Percentiles rank a stretch among this genome's conserved stretches.
These are phyloP conservation scores for Didymella sp. DNA, from an alignment of 2,329 filamentous ascomycete species.

Conservation along the genomic window DNA sequence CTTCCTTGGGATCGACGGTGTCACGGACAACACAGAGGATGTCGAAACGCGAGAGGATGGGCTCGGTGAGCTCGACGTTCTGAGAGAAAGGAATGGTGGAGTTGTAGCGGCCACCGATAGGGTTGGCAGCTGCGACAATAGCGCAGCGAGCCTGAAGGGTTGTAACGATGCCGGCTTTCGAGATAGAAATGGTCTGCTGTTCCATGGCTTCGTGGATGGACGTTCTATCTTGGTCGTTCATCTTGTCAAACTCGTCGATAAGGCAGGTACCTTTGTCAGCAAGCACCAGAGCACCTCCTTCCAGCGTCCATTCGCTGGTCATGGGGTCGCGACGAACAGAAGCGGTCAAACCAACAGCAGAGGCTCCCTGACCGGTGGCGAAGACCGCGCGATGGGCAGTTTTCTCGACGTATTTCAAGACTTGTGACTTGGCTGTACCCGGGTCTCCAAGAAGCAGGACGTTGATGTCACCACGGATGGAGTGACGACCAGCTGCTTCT, in stretches of 20 bases:
- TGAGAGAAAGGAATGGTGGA: conserved; percentile 93
- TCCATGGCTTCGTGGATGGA: conserved; percentile 99
- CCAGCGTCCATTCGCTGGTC: conserved; percentile 96
- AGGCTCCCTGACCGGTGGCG: conserved; percentile 95
- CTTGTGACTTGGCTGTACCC: conserved; percentile 96
- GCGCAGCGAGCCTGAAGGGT: conserved; percentile 95
- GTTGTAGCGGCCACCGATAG: conserved; percentile 95
- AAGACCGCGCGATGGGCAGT: conserved; percentile 97
- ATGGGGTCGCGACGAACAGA: conserved; percentile 94
- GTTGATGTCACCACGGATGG: conserved; percentile 97
- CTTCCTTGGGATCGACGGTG: conserved; percentile 88
- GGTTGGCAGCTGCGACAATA: conserved; percentile 96
- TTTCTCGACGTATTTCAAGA: conserved; percentile 97
- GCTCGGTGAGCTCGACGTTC: conserved; percentile 96
- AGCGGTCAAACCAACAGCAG: conserved; percentile 95
- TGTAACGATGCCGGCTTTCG: conserved; percentile 97
- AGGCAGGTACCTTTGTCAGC: conserved; percentile 94
- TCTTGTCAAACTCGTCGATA: conserved; percentile 99
- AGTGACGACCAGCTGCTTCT: conserved; percentile 83
- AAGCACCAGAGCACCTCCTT: conserved; percentile 92
- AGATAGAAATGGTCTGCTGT: conserved; percentile 98
- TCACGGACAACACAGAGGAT: conserved; percentile 96
- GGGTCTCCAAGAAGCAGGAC: conserved; percentile 95
- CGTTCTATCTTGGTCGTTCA: conserved; percentile 98
- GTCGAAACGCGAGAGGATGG: conserved; percentile 96